Conservation (phyloP, 345 rosid genomes). For the Salix udensis region DNA sequence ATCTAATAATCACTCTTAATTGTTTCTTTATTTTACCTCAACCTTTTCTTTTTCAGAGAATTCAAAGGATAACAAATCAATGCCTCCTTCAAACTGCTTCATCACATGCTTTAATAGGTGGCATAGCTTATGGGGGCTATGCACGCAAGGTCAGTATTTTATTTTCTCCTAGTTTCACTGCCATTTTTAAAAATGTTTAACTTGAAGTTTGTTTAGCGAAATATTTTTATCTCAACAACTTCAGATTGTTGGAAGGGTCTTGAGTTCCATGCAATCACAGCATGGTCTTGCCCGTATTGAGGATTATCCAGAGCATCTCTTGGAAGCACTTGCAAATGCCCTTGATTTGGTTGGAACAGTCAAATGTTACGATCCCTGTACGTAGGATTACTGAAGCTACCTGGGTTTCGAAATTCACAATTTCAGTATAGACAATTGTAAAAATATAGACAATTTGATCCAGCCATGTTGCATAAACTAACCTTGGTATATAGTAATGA, state of each 20-base stretch:
- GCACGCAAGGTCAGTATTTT: conserved; percentile 45
- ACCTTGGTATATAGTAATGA: background rate
- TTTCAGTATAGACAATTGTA: background rate
- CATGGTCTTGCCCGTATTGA: conserved; percentile 35
- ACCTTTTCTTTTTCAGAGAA: conserved; percentile 9
- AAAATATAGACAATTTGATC: background rate
- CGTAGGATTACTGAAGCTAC: background rate
- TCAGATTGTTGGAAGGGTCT: conserved; percentile 57
- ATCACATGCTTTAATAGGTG: conserved; percentile 33
- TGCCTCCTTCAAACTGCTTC: conserved; percentile 5
- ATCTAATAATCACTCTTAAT: background rate
- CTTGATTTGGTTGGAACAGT: conserved; percentile 47
- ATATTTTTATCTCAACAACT: background rate
- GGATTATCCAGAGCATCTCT: conserved; percentile 46
- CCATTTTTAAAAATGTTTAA: background rate
- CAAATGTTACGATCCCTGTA: conserved; percentile 32
- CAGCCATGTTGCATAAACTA: background rate
- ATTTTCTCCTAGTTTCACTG: background rate
- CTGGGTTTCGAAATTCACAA: background rate
- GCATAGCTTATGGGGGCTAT: conserved; percentile 59
- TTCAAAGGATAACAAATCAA: conserved; percentile 6
- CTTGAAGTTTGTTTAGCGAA: background rate
- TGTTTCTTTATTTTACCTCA: background rate
- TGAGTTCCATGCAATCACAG: conserved; percentile 40
- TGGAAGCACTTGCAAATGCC: conserved; percentile 43